Percentiles rank a stretch among this genome's conserved stretches.
These are phyloP conservation scores for Zasmidium cellare DNA, from an alignment of 2,329 filamentous ascomycete genomes.

Conservation along the genomic window DNA sequence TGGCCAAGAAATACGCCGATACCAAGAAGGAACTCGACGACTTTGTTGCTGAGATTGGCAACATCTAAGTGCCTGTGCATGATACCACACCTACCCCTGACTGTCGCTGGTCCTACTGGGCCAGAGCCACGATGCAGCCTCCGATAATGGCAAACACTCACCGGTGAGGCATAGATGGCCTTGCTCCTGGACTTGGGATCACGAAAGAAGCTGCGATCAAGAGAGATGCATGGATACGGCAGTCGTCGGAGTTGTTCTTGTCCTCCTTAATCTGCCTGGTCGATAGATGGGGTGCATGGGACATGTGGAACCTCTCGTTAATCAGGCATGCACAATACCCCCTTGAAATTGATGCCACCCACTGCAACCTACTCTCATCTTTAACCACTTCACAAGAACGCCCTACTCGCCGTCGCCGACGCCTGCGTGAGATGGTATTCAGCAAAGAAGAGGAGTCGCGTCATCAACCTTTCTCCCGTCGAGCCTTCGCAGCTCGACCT, in stretches of 20 bases:
- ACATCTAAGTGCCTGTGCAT: constrained; percentile 64
- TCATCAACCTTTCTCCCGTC: constrained; percentile 9
- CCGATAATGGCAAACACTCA: background rate
- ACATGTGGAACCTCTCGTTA: background rate
- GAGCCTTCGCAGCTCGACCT: constrained; percentile 65
- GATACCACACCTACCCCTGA: background rate
- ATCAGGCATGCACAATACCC: constrained; percentile 11
- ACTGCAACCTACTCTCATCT: background rate
- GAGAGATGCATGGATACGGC: background rate
- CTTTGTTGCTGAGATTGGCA: constrained; percentile 87
- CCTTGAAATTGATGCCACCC: background rate
- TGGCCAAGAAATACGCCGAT: constrained; percentile 81
- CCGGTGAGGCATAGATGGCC: background rate
- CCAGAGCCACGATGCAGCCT: background rate
- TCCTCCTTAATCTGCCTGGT: constrained; percentile 1
- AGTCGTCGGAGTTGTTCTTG: background rate
- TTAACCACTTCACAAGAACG: background rate
- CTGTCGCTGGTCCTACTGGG: constrained; percentile 1
- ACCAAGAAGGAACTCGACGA: constrained; percentile 90
- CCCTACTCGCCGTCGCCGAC: no score
- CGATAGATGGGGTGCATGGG: constrained; percentile 1
- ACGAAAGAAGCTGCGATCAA: background rate
- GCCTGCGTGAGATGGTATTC: no score
- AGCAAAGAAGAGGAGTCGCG: no score
- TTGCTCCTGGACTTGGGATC: background rate